Conservation (phyloP, 805 yeast species). For the Lipomyces oligophaga region DNA sequence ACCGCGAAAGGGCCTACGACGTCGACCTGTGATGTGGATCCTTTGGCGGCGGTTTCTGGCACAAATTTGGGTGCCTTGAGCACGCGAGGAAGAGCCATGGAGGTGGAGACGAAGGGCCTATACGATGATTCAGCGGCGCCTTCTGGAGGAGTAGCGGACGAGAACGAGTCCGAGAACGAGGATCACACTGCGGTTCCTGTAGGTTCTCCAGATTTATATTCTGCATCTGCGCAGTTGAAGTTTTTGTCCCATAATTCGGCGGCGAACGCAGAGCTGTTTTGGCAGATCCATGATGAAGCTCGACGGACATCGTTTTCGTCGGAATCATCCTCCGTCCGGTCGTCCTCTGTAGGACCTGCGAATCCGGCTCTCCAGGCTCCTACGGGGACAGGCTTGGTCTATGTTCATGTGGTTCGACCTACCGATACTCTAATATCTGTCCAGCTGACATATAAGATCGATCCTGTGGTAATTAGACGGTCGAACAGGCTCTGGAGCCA, state of each 20-base stretch:
- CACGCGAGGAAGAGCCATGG: too few species aligned
- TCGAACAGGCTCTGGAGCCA: slow-evolving; percentile 30
- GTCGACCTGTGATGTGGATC: too few species aligned
- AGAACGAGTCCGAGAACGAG: background rate
- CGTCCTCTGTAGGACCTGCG: slow-evolving; percentile 1
- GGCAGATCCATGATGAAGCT: slow-evolving; percentile 16
- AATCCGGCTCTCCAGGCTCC: background rate
- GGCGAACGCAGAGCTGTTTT: slow-evolving; percentile 24
- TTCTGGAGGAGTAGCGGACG: background rate
- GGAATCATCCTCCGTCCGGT: background rate
- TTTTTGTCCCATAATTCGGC: slow-evolving; percentile 14
- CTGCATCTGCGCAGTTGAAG: slow-evolving; percentile 25
- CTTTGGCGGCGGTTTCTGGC: too few species aligned
- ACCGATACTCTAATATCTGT: slow-evolving; percentile 30
- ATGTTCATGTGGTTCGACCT: slow-evolving; percentile 25
- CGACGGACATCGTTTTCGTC: slow-evolving; percentile 1
- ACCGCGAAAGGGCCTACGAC: too few species aligned
- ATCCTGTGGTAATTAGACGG: slow-evolving; percentile 19
- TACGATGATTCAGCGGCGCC: background rate
- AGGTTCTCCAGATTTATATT: slow-evolving; percentile 10
- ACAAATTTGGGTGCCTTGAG: too few species aligned
- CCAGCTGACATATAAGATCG: slow-evolving; percentile 21
- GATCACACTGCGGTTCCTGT: background rate
- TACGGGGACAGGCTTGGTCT: slow-evolving; percentile 22
- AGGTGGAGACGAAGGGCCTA: background rate